A percentile compares a stretch with the other conserved stretches of the same genome.
Conservation (phyloP, 805 yeast species). For the Zygosaccharomyces bisporus region DNA sequence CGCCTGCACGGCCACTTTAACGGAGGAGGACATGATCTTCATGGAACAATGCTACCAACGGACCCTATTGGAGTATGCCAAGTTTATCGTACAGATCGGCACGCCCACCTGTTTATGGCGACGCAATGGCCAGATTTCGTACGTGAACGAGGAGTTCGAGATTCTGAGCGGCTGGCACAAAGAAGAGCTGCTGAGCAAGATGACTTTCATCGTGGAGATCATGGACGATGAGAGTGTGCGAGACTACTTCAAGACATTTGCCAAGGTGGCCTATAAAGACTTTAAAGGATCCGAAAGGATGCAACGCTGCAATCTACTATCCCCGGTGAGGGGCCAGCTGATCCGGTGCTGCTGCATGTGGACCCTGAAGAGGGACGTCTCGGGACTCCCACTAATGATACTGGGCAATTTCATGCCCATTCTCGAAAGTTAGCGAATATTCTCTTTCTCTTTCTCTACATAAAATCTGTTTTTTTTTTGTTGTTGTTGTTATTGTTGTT, state of each 20-base stretch:
- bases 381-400: slow-evolving; percentile 96
- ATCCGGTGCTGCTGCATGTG: slow-evolving; percentile 81
- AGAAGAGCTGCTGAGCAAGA: slow-evolving; percentile 60
- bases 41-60: slow-evolving; percentile 97
- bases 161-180: slow-evolving; percentile 86
- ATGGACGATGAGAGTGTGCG: slow-evolving; percentile 85
- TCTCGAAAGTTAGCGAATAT: slow-evolving; percentile 8
- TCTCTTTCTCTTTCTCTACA: neutral
- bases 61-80: slow-evolving; percentile 82
- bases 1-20: slow-evolving; percentile 83
- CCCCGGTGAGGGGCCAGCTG: slow-evolving; percentile 46
- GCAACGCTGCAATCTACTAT: slow-evolving; percentile 76
- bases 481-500: neutral
- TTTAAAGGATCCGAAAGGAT: slow-evolving; percentile 84
- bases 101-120: slow-evolving; percentile 97
- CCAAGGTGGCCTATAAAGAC: slow-evolving; percentile 85
- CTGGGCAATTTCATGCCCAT: slow-evolving; percentile 90
- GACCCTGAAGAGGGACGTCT: slow-evolving; percentile 92
- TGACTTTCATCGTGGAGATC: slow-evolving; percentile 71
- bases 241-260: slow-evolving; percentile 82
- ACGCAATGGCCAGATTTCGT: slow-evolving; percentile 91
- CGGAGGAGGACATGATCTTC: slow-evolving; percentile 87
- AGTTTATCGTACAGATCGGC: slow-evolving; percentile 77
- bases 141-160: slow-evolving; percentile 91
- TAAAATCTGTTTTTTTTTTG: slow-evolving; percentile 27